Conservation (phyloP, 129 eudicot genomes). For the Saposhnikovia divaricata region DNA sequence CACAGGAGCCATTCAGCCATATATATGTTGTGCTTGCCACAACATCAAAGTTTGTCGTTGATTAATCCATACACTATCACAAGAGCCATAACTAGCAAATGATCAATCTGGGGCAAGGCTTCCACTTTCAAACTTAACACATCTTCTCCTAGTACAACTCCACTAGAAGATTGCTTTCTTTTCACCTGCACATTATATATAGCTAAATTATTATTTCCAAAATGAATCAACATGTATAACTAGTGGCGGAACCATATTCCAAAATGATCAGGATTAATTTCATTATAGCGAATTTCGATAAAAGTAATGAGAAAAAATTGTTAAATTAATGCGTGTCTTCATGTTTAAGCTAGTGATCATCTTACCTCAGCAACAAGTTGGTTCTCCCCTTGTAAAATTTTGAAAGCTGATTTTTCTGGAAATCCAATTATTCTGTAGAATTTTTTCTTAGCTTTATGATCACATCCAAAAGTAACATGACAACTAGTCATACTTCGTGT, state of each 20-base stretch:
- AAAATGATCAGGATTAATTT: too few relatives aligned
- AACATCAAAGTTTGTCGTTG: conserved; percentile 31
- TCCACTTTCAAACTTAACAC: conserved; percentile 54
- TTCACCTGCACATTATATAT: conserved; percentile 25
- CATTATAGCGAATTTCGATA: too few relatives aligned
- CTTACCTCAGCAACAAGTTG: conserved; percentile 44
- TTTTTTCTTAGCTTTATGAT: conserved; percentile 18
- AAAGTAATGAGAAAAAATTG: too few relatives aligned
- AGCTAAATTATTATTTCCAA: neutral
- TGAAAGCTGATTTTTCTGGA: conserved; percentile 29
- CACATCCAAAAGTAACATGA: conserved; percentile 24
- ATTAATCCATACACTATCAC: conserved; percentile 48
- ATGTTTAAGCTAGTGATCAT: neutral
- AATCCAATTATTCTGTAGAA: conserved; percentile 29
- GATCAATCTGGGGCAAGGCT: conserved; percentile 30
- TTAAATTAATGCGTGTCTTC: neutral
- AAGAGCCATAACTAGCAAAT: conserved; percentile 49
- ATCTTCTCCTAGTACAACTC: conserved; percentile 53
- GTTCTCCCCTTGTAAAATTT: conserved; percentile 30
- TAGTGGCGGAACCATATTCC: neutral
- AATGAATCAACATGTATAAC: neutral
- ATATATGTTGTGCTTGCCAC: neutral
- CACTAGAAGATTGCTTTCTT: conserved; percentile 42
- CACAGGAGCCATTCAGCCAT: neutral
- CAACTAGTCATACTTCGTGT: conserved; percentile 3